Percentiles rank a stretch among this genome's conserved stretches.
phyloP scores from a whole-genome alignment of 441 rosid genomes.

The Dalechampia spathulata region DNA sequence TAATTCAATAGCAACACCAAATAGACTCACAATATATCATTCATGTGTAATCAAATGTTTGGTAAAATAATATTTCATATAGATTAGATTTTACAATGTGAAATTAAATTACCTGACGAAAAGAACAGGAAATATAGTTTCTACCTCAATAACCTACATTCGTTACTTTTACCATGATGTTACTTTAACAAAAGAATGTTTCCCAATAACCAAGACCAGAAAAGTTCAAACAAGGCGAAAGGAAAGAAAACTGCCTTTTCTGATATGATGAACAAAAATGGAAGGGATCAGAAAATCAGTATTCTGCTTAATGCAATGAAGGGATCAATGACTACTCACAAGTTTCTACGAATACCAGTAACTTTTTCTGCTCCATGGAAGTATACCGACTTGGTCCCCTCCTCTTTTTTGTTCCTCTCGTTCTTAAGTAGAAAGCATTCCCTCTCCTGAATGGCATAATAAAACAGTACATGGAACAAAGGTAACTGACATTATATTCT shows the following conservation, averaged over 20 bases:
- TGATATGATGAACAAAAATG: background rate
- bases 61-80: background rate
- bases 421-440: conserved; percentile 51
- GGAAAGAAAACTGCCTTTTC: too few species aligned
- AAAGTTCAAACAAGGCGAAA: too few species aligned
- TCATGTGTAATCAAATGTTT: background rate
- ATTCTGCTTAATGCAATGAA: background rate
- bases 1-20: too few species aligned
- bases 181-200: background rate
- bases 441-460: conserved; percentile 47
- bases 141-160: background rate
- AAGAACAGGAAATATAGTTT: background rate
- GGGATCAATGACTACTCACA: conserved; percentile 31
- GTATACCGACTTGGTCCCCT: conserved; percentile 15
- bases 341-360: conserved; percentile 14
- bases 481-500: too few species aligned
- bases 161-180: background rate
- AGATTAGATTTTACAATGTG: background rate
- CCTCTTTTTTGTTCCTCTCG: conserved; percentile 30
- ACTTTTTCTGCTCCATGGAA: conserved; percentile 17
- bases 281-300: background rate
- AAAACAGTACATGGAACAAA: background rate
- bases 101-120: background rate
- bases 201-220: too few species aligned
- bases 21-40: background rate